These are phyloP conservation scores for Trebouxia sp. DNA, from an alignment of 139 green algal species.

Conservation along the genomic window DNA sequence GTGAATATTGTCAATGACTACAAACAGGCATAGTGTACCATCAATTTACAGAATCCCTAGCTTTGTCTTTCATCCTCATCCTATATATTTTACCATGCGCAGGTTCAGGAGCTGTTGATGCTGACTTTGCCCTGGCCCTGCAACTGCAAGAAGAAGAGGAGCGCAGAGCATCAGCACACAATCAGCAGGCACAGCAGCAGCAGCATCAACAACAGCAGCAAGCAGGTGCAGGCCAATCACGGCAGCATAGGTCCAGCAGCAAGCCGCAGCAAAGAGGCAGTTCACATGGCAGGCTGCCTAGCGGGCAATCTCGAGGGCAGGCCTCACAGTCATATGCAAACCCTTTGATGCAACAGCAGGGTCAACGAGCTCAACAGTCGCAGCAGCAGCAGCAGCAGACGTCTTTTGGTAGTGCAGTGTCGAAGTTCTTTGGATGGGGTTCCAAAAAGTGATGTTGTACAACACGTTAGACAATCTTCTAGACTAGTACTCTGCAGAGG, in stretches of 20 bases:
- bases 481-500: too few species aligned
- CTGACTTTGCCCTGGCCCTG: conserved; percentile 83
- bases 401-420: too few species aligned
- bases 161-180: conserved; percentile 28
- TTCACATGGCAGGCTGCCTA: not conserved
- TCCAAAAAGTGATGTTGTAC: too few species aligned
- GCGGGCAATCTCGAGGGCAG: not conserved
- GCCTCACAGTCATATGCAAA: not conserved
- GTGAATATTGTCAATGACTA: too few species aligned
- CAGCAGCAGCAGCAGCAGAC: conserved; percentile 8
- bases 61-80: too few species aligned
- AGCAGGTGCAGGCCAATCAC: not conserved
- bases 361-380: not conserved
- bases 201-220: not conserved
- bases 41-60: too few species aligned
- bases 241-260: not conserved
- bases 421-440: too few species aligned
- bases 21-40: too few species aligned
- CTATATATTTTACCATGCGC: too few species aligned
- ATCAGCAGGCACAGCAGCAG: conserved; percentile 28
- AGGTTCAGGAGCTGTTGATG: conserved; percentile 45
- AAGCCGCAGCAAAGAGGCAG: not conserved
- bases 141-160: conserved; percentile 78
- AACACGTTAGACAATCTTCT: too few species aligned
- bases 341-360: not conserved